phyloP scores from a whole-genome alignment of 352 stramenopile genomes.

The Globisporangium cylindrosporum region DNA sequence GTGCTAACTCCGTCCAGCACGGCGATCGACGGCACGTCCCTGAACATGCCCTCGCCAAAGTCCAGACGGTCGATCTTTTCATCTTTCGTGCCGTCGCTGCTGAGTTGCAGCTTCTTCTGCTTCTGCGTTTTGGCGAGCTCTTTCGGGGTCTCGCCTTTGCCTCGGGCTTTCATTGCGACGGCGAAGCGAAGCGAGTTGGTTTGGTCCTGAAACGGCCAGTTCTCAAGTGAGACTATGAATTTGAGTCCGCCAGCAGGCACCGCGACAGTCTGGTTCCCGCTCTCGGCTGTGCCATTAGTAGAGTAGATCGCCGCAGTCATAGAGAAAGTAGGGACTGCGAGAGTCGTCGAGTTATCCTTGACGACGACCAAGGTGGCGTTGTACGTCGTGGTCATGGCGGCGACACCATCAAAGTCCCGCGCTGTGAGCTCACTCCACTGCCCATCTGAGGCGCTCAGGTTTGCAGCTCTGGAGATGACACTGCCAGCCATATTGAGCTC shows the following conservation, averaged over 20 bases:
- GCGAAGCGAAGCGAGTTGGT: constrained; percentile 29
- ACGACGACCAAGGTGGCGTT: background rate
- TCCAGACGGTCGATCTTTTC: constrained; percentile 26
- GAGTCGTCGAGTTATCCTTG: background rate
- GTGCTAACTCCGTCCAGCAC: background rate
- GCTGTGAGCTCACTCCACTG: no score
- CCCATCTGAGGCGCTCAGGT: no score
- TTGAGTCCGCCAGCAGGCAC: constrained; percentile 41
- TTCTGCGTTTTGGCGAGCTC: constrained; percentile 6
- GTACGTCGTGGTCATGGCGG: background rate
- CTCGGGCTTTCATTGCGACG: constrained; percentile 30
- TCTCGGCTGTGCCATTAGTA: constrained; percentile 25
- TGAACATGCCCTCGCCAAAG: constrained; percentile 28
- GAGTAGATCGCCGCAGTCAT: constrained; percentile 36
- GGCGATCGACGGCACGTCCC: background rate
- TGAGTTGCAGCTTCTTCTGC: constrained; percentile 4
- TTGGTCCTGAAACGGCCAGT: constrained; percentile 26
- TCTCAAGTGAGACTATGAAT: constrained; percentile 33
- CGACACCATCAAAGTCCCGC: background rate
- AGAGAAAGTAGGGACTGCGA: constrained; percentile 22
- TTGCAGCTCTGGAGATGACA: no score
- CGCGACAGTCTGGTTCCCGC: constrained; percentile 28
- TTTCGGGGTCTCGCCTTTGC: constrained; percentile 16
- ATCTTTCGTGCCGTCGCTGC: background rate
- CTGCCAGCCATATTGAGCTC: background rate